Evolutionary conservation across 257 asterid species (phyloP).

Genomic region (Solanum appendiculatum): DNA sequence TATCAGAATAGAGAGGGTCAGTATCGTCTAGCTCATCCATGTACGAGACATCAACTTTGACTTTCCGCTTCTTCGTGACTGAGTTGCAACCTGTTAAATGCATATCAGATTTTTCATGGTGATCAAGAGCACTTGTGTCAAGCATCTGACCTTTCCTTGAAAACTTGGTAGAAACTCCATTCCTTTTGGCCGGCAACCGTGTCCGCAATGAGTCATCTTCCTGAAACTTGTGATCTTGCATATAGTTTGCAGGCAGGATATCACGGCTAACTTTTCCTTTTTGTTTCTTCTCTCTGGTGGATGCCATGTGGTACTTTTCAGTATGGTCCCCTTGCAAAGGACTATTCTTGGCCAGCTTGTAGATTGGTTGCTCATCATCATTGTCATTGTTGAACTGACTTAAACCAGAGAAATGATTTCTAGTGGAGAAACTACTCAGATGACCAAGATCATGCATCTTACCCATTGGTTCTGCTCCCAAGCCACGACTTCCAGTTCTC

Average conservation of each 20-base stretch:
- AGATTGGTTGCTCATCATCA: slow-evolving; percentile 30
- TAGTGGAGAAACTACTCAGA: slow-evolving; percentile 29
- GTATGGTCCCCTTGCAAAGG: slow-evolving; percentile 41
- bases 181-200: slow-evolving; percentile 33
- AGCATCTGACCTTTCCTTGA: slow-evolving; percentile 58
- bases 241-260: slow-evolving; percentile 39
- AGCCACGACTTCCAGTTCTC: slow-evolving; percentile 17
- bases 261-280: slow-evolving; percentile 39
- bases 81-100: slow-evolving; percentile 63
- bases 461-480: slow-evolving; percentile 47
- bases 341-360: slow-evolving; percentile 50
- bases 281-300: slow-evolving; percentile 41
- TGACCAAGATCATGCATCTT: slow-evolving; percentile 60
- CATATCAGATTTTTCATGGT: slow-evolving; percentile 44
- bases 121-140: slow-evolving; percentile 34
- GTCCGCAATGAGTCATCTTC: slow-evolving; percentile 50
- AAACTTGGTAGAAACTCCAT: slow-evolving; percentile 44
- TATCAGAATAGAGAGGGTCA: slow-evolving; percentile 31
- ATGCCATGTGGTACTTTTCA: slow-evolving; percentile 36
- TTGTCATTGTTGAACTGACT: slow-evolving; percentile 22
- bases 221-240: slow-evolving; percentile 33
- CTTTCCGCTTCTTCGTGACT: slow-evolving; percentile 58
- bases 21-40: slow-evolving; percentile 36
- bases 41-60: slow-evolving; percentile 40
- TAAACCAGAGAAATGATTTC: slow-evolving; percentile 36